Evolutionary conservation across 805 yeast species (phyloP), one percentile per base, ranked within the genome.

Genomic region (Starmerella apis): DNA sequence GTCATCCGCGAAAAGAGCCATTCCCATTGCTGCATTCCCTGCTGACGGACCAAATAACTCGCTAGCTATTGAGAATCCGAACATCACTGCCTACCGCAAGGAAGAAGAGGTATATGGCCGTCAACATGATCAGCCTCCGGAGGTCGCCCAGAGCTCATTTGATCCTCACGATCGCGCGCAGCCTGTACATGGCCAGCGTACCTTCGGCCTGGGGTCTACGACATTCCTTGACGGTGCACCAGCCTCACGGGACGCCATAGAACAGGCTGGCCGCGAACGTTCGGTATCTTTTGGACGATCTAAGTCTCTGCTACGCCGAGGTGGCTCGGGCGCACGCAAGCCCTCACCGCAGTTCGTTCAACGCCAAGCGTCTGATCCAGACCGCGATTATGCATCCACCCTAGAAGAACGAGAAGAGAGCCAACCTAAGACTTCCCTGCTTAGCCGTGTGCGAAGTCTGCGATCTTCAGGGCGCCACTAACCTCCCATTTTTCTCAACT

Each of bases 191-290:
- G 98, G 98, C 18, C 77, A 78, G 43, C 74, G 83, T 2, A 84
- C 96, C 0, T 73, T 82, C 47, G 98, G 98, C 1, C 73, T 92
- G 38, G 98, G 98, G 2, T 77, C 90, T 1, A 76, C 95, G 2
- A 90, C 98, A 0, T 90, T 90, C 63, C 64, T 90, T 53, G 96
- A 92, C 65, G 98, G 98, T 31, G 92, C 96, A 0, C 97, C 97
- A 13, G 98, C 96, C 4, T 67, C 81, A 49, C 65, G 67, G 24
- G 63, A 65, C 16, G 77, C 75, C n/a, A 66, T 65, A 31, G 45
- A 58, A 55, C 55, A 63, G 59, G 51, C 69, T 56, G 55, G 55
- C 27, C 47, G 52, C 11, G 63, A 64, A 28, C 61, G 61, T 14
- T 66, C 65, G 43, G 66, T 73, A 18, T 80, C 80, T 0, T 67